These are phyloP conservation scores for Orbilia ellipsospora DNA, from an alignment of 2,329 filamentous ascomycete genomes.

Conservation along the genomic window DNA sequence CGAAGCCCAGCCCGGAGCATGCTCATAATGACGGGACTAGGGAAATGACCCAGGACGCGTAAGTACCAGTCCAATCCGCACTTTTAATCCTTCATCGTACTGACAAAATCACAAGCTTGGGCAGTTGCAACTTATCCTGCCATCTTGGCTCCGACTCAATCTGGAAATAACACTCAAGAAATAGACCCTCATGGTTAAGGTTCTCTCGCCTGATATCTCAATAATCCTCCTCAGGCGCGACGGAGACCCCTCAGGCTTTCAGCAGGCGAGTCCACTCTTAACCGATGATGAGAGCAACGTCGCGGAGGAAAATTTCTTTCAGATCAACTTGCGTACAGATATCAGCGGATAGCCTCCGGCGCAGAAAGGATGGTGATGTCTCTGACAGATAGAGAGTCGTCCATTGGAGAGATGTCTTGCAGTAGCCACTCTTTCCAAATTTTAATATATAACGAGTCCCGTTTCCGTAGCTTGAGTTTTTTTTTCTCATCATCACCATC, in stretches of 20 bases:
- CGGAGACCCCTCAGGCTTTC: constrained; percentile 2
- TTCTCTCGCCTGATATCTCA: neutral
- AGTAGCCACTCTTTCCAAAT: constrained; percentile 27
- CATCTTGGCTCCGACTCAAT: neutral
- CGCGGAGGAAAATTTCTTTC: neutral
- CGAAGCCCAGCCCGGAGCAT: neutral
- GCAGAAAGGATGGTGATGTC: constrained; percentile 30
- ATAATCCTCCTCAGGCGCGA: neutral
- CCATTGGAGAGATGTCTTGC: neutral
- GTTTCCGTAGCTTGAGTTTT: neutral
- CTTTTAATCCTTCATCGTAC: too few relatives aligned
- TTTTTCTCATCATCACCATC: neutral
- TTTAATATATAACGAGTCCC: neutral
- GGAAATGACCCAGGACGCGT: neutral
- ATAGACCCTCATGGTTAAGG: neutral
- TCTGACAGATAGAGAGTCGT: neutral
- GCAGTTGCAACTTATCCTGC: neutral
- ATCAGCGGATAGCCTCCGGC: neutral
- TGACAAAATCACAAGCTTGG: too few relatives aligned
- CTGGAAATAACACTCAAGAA: constrained; percentile 7
- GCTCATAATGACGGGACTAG: neutral
- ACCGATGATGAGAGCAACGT: neutral
- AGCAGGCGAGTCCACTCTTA: neutral
- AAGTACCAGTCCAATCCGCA: neutral
- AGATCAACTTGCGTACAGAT: constrained; percentile 1